Conservation (phyloP, 768 basidiomycete genomes). For the Collybiopsis confluens region DNA sequence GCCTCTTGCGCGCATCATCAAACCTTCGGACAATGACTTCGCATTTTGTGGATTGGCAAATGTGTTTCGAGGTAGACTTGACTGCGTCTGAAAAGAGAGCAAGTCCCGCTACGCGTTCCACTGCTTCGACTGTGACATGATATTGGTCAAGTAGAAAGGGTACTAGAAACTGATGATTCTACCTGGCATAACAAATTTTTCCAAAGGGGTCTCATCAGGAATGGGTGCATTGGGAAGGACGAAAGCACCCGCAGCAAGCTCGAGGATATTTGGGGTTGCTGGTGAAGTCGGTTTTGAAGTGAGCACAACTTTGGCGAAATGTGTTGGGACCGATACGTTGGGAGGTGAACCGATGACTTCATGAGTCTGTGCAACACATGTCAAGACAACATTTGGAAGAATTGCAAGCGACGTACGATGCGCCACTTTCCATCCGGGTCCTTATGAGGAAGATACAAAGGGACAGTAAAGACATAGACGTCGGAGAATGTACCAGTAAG, state of each 20-base stretch:
- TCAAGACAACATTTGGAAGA: background rate
- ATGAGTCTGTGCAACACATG: constrained; percentile 56
- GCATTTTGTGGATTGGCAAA: constrained; percentile 88
- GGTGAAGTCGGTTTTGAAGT: constrained; percentile 73
- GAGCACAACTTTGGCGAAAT: constrained; percentile 95
- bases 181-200: constrained; percentile 83
- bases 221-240: constrained; percentile 94
- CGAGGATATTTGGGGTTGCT: constrained; percentile 60
- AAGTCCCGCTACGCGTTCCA: constrained; percentile 87
- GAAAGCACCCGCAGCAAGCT: constrained; percentile 89
- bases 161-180: constrained; percentile 17
- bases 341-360: constrained; percentile 95
- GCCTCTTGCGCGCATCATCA: constrained; percentile 81
- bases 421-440: constrained; percentile 93
- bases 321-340: constrained; percentile 90
- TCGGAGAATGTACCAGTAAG: constrained; percentile 86
- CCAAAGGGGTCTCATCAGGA: constrained; percentile 75
- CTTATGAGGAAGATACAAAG: constrained; percentile 87
- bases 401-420: constrained; percentile 57
- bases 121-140: constrained; percentile 94
- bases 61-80: constrained; percentile 72
- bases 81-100: constrained; percentile 80
- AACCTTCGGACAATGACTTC: constrained; percentile 85
- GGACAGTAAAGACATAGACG: constrained; percentile 97
- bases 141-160: too few relatives aligned